phyloP scores from a whole-genome alignment of 768 basidiomycete genomes.

The Asterophora parasitica region DNA sequence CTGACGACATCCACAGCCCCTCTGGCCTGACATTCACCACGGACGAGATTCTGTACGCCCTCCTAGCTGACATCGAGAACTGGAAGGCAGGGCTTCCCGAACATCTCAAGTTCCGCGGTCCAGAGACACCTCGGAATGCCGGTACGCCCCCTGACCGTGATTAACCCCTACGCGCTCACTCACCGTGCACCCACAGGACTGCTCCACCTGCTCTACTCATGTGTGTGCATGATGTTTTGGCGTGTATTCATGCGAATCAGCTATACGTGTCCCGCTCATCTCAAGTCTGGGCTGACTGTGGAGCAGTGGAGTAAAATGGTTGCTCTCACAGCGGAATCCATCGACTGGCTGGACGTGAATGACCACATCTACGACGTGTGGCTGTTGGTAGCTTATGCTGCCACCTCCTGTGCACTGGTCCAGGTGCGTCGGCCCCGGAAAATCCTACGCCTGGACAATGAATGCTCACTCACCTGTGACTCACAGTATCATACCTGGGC shows the following conservation, averaged over 20 bases:
- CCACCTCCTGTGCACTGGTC: slow-evolving; percentile 84
- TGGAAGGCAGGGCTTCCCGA: slow-evolving; percentile 82
- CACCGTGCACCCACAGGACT: slow-evolving; percentile 48
- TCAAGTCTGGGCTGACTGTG: slow-evolving; percentile 80
- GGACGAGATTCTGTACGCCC: slow-evolving; percentile 67
- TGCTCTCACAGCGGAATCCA: slow-evolving; percentile 67
- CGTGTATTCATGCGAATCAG: slow-evolving; percentile 98
- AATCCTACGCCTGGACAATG: slow-evolving; percentile 1
- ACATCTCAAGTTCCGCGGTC: slow-evolving; percentile 71
- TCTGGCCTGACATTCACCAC: slow-evolving; percentile 83
- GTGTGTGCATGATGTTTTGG: slow-evolving; percentile 96
- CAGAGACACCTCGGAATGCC: slow-evolving; percentile 58
- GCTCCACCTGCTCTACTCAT: slow-evolving; percentile 82
- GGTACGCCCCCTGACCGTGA: slow-evolving; percentile 40
- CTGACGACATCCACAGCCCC: slow-evolving; percentile 44
- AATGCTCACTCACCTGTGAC: slow-evolving; percentile 4
- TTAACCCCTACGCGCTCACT: background rate
- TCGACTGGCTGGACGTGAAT: slow-evolving; percentile 86
- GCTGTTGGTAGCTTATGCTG: slow-evolving; percentile 82
- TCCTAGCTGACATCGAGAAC: slow-evolving; percentile 61
- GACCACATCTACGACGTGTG: slow-evolving; percentile 83
- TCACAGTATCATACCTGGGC: slow-evolving; percentile 91
- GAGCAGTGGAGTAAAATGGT: slow-evolving; percentile 78
- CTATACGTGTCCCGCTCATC: slow-evolving; percentile 84
- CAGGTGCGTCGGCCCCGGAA: slow-evolving; percentile 51